Conservation (phyloP, 768 basidiomycete species). For the Roridomyces roridus region DNA sequence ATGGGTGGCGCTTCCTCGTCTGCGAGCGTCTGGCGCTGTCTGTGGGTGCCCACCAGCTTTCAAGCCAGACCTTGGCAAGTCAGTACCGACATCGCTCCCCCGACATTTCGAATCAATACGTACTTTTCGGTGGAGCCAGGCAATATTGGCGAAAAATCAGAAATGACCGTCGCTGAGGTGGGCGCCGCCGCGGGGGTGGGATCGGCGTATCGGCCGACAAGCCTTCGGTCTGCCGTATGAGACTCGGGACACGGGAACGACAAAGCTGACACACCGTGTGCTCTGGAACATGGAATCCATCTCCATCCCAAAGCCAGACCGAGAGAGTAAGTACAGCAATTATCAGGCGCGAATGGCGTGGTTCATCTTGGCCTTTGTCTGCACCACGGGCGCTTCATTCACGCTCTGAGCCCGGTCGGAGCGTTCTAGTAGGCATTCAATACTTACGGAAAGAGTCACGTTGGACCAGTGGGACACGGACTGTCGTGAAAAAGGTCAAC, state of each 20-base stretch:
- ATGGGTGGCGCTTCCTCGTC: constrained; percentile 87
- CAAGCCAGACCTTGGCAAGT: too few relatives aligned
- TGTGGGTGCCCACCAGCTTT: too few relatives aligned
- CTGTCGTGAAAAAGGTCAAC: constrained; percentile 37
- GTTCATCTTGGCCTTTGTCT: constrained; percentile 84
- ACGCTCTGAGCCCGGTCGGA: constrained; percentile 66
- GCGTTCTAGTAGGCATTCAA: constrained; percentile 37
- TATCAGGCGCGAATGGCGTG: too few relatives aligned
- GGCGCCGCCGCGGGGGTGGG: too few relatives aligned
- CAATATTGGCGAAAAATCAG: too few relatives aligned
- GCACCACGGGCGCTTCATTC: constrained; percentile 77
- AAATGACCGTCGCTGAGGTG: too few relatives aligned
- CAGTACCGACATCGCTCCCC: too few relatives aligned
- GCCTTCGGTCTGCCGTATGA: too few relatives aligned
- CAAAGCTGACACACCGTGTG: constrained; percentile 49
- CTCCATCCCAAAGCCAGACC: constrained; percentile 82
- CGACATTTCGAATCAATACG: too few relatives aligned
- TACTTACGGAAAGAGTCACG: neutral
- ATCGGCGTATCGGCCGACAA: too few relatives aligned
- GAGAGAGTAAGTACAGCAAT: too few relatives aligned
- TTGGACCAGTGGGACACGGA: constrained; percentile 62
- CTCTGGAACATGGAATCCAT: constrained; percentile 88
- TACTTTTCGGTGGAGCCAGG: too few relatives aligned
- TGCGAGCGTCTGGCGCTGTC: constrained; percentile 65
- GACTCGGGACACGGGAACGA: constrained; percentile 1